Base-by-base conservation (phyloP, 2,329 filamentous ascomycete genomes). In the Cytospora schulzeri region DNA sequence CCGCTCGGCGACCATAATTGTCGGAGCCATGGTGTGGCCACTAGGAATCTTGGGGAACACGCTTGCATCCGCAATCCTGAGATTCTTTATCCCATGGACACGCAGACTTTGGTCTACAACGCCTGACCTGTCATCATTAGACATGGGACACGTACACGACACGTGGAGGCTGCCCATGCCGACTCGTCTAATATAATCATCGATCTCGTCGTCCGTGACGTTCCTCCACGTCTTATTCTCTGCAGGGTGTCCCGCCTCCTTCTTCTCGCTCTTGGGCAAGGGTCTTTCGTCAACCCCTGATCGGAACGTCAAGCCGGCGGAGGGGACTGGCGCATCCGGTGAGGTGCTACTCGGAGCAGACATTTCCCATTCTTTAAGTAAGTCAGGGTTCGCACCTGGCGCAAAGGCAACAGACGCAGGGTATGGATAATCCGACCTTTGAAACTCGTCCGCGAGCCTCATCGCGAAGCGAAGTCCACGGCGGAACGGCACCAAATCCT, bases 71-170 rank as follows among this genome's bases (percentile, higher is more conserved):
- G 71, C 69, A 24, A 71, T 57, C 29, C 71, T 65, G 59, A 72
- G 59, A 50, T 68, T 68, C 24, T 63, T 11, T 14, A 72, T 29
- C 1, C 72, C 72, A 52, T 69, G 66, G 22, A 73, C 71, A 15
- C 67, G 63, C 11, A 73, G 68, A n/a, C 52, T 45, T 55, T 71
- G 66, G 56, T 73, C 70, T 5, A 73, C 70, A 2, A 72, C 71
- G 3, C 71, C 71, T 1, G 66, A 64, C 26, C 22, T 12, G 9
- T 38, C 53, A 22, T 57, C 57, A 0, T 31, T 35, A 15, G 75
- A 74, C 66, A 77, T 76, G 11, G 77, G 77, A 67, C 80, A 75
- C 71, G 82, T 79, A 11, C 78, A 76, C 31, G 74, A 72, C 17
- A 78, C 77, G 52, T 81, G 79, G 22, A 75, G 71, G 24, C 67